Base-by-base conservation (phyloP, 2,329 filamentous ascomycete species). In the Colletotrichum godetiae region DNA sequence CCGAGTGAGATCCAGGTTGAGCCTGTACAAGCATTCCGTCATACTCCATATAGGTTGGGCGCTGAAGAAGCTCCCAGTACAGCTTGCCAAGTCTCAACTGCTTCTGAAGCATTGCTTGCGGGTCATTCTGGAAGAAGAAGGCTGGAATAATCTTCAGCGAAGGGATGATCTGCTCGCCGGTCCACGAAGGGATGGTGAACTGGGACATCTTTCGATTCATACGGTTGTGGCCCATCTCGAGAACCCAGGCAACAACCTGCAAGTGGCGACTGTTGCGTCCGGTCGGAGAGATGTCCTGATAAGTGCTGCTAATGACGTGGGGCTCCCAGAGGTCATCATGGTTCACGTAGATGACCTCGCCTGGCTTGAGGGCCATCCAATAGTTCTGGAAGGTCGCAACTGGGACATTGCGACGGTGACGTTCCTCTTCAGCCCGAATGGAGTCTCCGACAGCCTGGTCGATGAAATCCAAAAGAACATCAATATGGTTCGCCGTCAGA, bases 61-160 rank as follows among this genome's bases (percentile, higher is more conserved):
- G 80, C 75, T 87, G 84, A 29, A 84, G 79, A 7, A 88, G 81
- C 19, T 86, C 83, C 86, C 86, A 88, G 78, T 83, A 86, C n/a
- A 81, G 60, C 76, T 80, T 84, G 10, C 86, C 86, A 12, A 86
- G 79, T 29, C 77, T 77, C 66, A 86, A 79, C 61, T 83, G 82
- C 75, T 81, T 82, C 73, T 83, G 78, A 6, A 78, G 77, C 76
- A 83, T 82, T 4, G 80, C 76, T 4, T 77, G 76, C 2, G 83
- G 74, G 31, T 82, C 78, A 4, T 85, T 84, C 0, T 77, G 80
- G 79, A 85, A 85, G 77, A 85, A 87, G 0, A 77, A 74, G 6
- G 81, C 85, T 1, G 86, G 86, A 35, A 88, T 79, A 10, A 86
- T 78, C 4, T 79, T 72, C n/a, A 88, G 77, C 7, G 79, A 82